Evolutionary conservation across 108 stramenopile genomes (phyloP), one percentile per base, ranked within the genome.

Genomic region (Craspedostauros australis): DNA sequence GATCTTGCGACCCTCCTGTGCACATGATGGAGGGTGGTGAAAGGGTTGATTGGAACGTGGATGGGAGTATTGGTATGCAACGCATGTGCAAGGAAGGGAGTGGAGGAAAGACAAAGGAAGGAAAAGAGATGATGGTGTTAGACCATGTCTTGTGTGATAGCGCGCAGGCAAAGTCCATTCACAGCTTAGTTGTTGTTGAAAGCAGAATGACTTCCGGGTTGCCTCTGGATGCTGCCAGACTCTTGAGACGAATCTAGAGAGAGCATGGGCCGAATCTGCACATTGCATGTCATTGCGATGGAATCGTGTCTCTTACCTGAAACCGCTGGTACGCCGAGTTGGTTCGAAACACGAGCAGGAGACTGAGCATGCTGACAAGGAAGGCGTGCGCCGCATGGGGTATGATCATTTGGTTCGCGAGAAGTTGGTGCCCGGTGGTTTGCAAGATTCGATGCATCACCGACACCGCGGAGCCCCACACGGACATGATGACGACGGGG

Each of bases 1-100:
- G 18, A 89, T 83, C 56, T 82, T 79, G 34, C 91, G 73, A 39
- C 94, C 94, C 55, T 95, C 94, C 70, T 72, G 42, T 52, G 26
- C 25, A 41, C 12, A 40, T 36, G 34, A 36, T n/a, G n/a, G n/a
- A n/a, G n/a, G n/a, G n/a, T n/a, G n/a, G n/a, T n/a, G n/a, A n/a
- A n/a, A n/a, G n/a, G n/a, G n/a, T n/a, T n/a, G n/a, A n/a, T n/a
- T n/a, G n/a, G n/a, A n/a, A n/a, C n/a, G n/a, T n/a, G n/a, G n/a
- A n/a, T n/a, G n/a, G n/a, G n/a, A n/a, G n/a, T n/a, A n/a, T n/a
- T n/a, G n/a, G n/a, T n/a, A 36, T 36, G 9, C 34, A 9, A 36
- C 34, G 11, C 34, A 36, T 8, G 9, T 11, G 34, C 34, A 36
- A 12, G 9, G 34, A 9, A 12, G 34, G 12, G 12, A 36, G 34